Evolutionary conservation across 169 alveolate species (phyloP).

Genomic region (Cryptosporidium muris): DNA sequence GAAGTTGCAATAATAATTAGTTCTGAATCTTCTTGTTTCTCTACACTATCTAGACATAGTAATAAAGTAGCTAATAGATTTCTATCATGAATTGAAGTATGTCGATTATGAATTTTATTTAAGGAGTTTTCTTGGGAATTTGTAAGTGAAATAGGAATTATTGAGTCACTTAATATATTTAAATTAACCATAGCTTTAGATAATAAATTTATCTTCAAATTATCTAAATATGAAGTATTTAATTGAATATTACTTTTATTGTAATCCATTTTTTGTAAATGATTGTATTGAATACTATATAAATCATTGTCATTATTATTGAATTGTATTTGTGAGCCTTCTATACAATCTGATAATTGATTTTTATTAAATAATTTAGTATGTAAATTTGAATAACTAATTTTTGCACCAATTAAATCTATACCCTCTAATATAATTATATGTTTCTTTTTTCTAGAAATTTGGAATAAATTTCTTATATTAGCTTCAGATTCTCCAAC

Average conservation of each 20-base stretch:
- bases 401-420: neutral
- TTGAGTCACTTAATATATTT: neutral
- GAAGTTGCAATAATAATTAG: constrained; percentile 46
- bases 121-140: neutral
- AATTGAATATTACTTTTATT: constrained; percentile 6
- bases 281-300: neutral
- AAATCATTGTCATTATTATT: neutral
- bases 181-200: constrained; percentile 1
- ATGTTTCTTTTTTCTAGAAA: neutral
- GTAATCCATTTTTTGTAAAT: neutral
- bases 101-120: neutral
- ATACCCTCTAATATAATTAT: constrained; percentile 51
- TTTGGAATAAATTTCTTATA: constrained; percentile 15
- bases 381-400: neutral
- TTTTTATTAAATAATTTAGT: neutral
- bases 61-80: constrained; percentile 49
- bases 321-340: neutral
- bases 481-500: constrained; percentile 61
- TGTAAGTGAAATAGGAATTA: neutral
- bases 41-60: constrained; percentile 55
- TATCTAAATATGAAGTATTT: neutral
- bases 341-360: no score
- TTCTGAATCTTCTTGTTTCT: constrained; percentile 15
- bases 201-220: neutral
- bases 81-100: constrained; percentile 13